Evolutionary conservation across 208 protist genomes (phyloP).

Genomic region (Leishmania major): DNA sequence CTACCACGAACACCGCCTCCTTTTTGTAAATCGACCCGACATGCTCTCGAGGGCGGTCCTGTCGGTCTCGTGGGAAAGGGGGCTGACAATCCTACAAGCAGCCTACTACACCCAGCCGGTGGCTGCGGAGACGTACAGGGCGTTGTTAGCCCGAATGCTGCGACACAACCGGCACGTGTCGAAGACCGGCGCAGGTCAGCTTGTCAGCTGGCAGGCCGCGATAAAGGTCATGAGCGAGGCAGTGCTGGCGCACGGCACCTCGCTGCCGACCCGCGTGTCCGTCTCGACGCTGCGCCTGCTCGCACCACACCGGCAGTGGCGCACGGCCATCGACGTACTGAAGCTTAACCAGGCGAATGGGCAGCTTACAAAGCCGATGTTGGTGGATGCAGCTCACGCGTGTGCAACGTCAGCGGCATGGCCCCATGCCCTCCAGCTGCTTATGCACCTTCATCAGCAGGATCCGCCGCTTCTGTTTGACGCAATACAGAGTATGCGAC

Average conservation of each 20-base stretch:
- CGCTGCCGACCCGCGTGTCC: conserved; percentile 59
- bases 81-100: conserved; percentile 56
- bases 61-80: conserved; percentile 74
- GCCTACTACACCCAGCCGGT: conserved; percentile 81
- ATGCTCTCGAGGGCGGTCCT: conserved; percentile 69
- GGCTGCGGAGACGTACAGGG: conserved; percentile 56
- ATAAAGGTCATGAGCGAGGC: conserved; percentile 71
- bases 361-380: conserved; percentile 74
- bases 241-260: conserved; percentile 58
- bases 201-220: conserved; percentile 69
- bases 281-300: conserved; percentile 74
- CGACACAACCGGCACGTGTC: conserved; percentile 71
- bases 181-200: conserved; percentile 22
- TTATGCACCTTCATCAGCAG: conserved; percentile 62
- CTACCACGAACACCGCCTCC: conserved; percentile 72
- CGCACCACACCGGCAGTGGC: conserved; percentile 68
- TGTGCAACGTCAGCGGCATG: conserved; percentile 65
- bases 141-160: conserved; percentile 81
- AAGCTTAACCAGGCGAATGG: conserved; percentile 66
- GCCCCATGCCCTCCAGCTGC: conserved; percentile 54
- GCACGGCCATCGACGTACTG: conserved; percentile 54
- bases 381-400: conserved; percentile 66
- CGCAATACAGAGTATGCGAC: conserved; percentile 72
- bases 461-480: conserved; percentile 57
- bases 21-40: conserved; percentile 82